A percentile compares a stretch with the other conserved stretches of the same genome.
These are phyloP conservation scores for Zygnema cylindricum DNA, from an alignment of 139 green algal species.

Conservation along the genomic window DNA sequence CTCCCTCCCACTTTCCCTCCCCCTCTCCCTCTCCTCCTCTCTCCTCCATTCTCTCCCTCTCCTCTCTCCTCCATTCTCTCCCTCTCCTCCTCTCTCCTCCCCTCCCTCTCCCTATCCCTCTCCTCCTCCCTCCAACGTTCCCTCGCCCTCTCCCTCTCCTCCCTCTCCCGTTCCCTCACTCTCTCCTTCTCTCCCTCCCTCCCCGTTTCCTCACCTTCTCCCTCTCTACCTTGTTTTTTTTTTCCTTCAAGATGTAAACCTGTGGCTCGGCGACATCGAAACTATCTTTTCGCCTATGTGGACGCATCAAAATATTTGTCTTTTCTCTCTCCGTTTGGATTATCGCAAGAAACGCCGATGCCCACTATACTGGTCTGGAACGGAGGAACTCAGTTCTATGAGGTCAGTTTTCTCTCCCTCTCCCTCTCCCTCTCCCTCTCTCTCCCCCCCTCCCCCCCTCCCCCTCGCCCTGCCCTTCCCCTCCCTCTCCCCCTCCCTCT, in stretches of 20 bases:
- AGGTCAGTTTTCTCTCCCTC: background rate
- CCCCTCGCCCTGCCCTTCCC: too few relatives aligned
- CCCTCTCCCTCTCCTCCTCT: background rate
- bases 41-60: background rate
- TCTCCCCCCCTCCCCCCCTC: too few relatives aligned
- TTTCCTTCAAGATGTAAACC: conserved; percentile 16
- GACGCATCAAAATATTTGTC: conserved; percentile 3
- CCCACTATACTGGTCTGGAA: background rate
- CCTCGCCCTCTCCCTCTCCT: background rate
- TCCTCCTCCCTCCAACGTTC: background rate
- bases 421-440: background rate
- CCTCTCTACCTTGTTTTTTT: background rate
- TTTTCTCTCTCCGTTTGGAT: background rate
- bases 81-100: conserved; percentile 1
- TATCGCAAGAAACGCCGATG: background rate
- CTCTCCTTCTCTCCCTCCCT: background rate
- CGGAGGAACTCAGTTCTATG: conserved; percentile 20
- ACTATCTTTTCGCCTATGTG: background rate
- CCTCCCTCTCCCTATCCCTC: background rate
- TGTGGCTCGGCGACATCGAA: background rate
- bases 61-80: background rate
- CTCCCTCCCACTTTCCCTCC: background rate
- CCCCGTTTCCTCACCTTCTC: background rate
- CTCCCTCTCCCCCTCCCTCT: too few relatives aligned
- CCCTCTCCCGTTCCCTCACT: background rate